Evolutionary conservation across 306 rosid genomes (phyloP), one percentile per base, ranked within the genome.

Genomic region (Ochetophila trinervis): DNA sequence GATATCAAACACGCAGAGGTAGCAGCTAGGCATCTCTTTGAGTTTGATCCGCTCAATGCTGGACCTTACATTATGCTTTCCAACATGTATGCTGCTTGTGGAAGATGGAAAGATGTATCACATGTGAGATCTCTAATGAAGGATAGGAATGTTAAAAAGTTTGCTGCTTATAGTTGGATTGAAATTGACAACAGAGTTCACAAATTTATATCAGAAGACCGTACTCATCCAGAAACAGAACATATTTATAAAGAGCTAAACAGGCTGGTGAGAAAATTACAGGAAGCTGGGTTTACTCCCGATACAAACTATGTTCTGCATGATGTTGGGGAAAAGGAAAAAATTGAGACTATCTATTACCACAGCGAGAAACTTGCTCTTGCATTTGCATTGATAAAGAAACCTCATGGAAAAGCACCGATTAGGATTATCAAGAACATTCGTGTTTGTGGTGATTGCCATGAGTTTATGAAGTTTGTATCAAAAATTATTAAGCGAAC

Each of bases 341-440:
- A 76, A 61, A 27, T 59, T 44, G 65, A 70, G 50, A 59, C 80
- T 12, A 67, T 71, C 36, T 87, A 86, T 44, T 84, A 82, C 53
- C 88, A 84, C 55, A 84, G 90, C 40, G 94, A 84, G 66, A 65
- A 85, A 54, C 68, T 80, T 0, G 90, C 90, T 8, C 34, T 82
- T 23, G 67, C 70, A 0, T 82, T 63, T 54, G 73, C 83, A 20
- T 84, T 82, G 48, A 68, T 87, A 12, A 72, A 87, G 64, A 70
- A 71, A 55, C 72, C 64, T 7, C 22, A 62, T 0, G 80, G 82
- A 71, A 3, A n/a, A 47, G 72, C 57, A 61, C 94, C 90, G 13
- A 72, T 85, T 55, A 82, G 88, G 74, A 74, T 85, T 45, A 82
- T 82, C 2, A 84, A 87, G 71, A 87, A 87, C 53, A 72, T 87